Evolutionary conservation across 225 moss, liverwort and hornwort genomes (phyloP).

Genomic region (Climacium dendroides): DNA sequence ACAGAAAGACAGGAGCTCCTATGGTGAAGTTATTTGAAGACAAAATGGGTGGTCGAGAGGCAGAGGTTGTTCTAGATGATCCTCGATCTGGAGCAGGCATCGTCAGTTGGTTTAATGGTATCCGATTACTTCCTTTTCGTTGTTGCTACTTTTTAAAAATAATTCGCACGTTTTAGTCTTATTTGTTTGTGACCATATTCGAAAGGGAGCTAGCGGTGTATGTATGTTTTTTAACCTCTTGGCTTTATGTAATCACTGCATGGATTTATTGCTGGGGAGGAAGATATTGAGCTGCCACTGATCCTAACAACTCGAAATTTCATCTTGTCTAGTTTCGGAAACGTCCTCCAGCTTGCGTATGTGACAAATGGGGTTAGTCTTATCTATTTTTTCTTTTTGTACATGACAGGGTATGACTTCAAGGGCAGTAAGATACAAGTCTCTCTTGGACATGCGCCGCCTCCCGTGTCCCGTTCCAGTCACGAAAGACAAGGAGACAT

Average conservation of each 20-base stretch:
- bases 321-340: neutral
- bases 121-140: neutral
- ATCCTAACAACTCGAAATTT: neutral
- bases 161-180: neutral
- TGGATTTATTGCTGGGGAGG: neutral
- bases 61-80: constrained; percentile 94
- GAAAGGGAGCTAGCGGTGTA: neutral
- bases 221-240: neutral
- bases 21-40: constrained; percentile 91
- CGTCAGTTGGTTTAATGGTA: constrained; percentile 98
- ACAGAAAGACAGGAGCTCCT: constrained; percentile 81
- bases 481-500: constrained; percentile 68
- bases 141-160: neutral
- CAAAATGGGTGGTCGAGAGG: constrained; percentile 80
- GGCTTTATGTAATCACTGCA: neutral
- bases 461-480: constrained; percentile 50
- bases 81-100: constrained; percentile 89
- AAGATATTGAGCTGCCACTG: neutral
- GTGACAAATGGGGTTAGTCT: neutral
- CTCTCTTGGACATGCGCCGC: constrained; percentile 63
- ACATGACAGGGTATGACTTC: constrained; percentile 78
- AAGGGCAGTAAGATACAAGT: constrained; percentile 98
- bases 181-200: neutral
- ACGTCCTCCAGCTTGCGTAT: neutral
- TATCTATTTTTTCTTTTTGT: neutral